Evolutionary conservation across 163 green algal species (phyloP), one percentile per base, ranked within the genome.

Genomic region (Dunaliella salina): DNA sequence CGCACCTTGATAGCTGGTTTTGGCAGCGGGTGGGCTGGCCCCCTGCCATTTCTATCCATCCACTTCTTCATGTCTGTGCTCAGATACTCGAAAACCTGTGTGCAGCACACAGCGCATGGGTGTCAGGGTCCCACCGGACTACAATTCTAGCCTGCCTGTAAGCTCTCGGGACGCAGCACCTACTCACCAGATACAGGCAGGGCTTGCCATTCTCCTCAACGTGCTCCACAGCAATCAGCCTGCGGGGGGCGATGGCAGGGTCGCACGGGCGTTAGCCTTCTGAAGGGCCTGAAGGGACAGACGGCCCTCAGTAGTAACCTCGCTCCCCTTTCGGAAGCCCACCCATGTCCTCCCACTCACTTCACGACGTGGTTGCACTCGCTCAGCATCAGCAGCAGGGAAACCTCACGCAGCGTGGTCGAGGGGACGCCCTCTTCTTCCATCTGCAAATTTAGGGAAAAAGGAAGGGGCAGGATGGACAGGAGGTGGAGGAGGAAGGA

Each of bases 31-130:
- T 95, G 86, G 17, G 88, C 82, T 8, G 96, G 96, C 13, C 97
- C 96, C 82, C 96, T 98, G 78, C 96, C 96, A 67, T 93, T 97
- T 32, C 93, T 89, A 90, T 99, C 97, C 97, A 99, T 99, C 92
- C 95, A 99, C 91, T 98, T 98, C 90, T 99, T 99, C n/a, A 99
- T 93, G 91, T 99, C 97, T 33, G 96, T 99, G 86, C 92, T 95
- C 4, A 98, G 91, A 90, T 97, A 99, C 87, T 99, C 97, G 90
- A 99, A 99, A 18, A 99, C 93, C 94, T 97, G 91, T 33, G n/a
- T 81, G 84, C 8, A 4, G 8, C 40, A 8, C 8, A 8, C 40
- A 50, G 40, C 8, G 40, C 40, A 8, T 50, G 40, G 40, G 8
- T 15, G 40, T 50, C 4, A 8, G 8, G 40, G 40, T 50, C 40